Percentiles rank a stretch among this genome's conserved stretches.
Evolutionary conservation across 345 rosid genomes (phyloP).

Genomic region (Bretschneidera sinensis): DNA sequence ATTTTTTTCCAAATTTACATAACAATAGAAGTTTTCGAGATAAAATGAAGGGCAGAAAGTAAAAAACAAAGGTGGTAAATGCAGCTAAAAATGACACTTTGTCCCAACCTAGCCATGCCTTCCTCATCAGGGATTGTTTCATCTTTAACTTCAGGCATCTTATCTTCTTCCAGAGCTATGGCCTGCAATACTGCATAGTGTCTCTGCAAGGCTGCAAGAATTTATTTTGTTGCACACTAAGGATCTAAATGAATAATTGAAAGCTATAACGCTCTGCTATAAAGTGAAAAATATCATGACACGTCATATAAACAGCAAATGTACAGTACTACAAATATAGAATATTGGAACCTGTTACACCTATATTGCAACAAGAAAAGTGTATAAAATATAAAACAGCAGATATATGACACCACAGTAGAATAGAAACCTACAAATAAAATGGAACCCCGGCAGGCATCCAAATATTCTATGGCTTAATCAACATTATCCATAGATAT

Average conservation of each 20-base stretch:
- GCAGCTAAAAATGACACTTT: slow-evolving; percentile 1
- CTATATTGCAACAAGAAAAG: too few species aligned
- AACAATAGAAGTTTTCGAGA: not conserved
- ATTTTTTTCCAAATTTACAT: not conserved
- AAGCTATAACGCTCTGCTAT: not conserved
- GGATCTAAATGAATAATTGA: not conserved
- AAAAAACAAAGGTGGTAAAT: not conserved
- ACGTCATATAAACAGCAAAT: too few species aligned
- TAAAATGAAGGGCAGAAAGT: not conserved
- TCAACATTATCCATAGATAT: too few species aligned
- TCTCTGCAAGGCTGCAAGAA: slow-evolving; percentile 77
- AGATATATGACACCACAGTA: too few species aligned
- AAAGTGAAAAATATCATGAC: too few species aligned
- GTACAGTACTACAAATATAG: too few species aligned
- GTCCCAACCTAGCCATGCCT: slow-evolving; percentile 67
- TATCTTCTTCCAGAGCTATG: slow-evolving; percentile 80
- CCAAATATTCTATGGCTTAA: too few species aligned
- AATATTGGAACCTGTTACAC: too few species aligned
- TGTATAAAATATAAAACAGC: too few species aligned
- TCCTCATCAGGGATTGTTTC: slow-evolving; percentile 88
- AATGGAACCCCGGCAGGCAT: too few species aligned
- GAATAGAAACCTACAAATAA: too few species aligned
- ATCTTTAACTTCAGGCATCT: slow-evolving; percentile 60
- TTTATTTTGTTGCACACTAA: not conserved
- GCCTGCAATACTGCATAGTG: slow-evolving; percentile 88